Evolutionary conservation across 2,329 filamentous ascomycete genomes (phyloP).

Genomic region (Corynespora cassiicola): DNA sequence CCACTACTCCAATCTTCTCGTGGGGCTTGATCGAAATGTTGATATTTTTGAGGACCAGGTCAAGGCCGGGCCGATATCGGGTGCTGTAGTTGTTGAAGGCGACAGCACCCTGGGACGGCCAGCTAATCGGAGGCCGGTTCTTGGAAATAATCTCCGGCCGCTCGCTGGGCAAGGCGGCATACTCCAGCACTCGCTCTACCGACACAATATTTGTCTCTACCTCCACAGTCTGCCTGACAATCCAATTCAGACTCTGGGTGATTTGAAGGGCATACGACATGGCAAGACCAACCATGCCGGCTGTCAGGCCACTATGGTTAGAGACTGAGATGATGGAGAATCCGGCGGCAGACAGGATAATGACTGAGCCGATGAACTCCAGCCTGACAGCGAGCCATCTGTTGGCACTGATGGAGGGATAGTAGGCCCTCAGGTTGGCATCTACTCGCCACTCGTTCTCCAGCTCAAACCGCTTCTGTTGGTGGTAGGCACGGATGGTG

Average conservation of each 20-base stretch:
- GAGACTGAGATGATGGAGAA: conserved; percentile 83
- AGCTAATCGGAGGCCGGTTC: conserved; percentile 84
- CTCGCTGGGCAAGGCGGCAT: conserved; percentile 88
- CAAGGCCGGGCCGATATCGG: conserved; percentile 86
- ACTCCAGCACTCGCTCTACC: conserved; percentile 96
- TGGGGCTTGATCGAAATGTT: conserved; percentile 91
- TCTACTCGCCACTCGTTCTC: conserved; percentile 99
- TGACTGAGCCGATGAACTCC: conserved; percentile 92
- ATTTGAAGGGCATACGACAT: conserved; percentile 99
- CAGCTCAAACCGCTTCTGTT: conserved; percentile 83
- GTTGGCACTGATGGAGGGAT: conserved; percentile 88
- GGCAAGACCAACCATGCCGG: conserved; percentile 84
- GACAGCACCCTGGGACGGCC: conserved; percentile 88
- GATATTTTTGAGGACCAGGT: conserved; percentile 92
- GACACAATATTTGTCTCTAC: conserved; percentile 99
- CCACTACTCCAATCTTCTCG: conserved; percentile 98
- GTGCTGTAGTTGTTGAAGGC: conserved; percentile 94
- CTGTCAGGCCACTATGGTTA: conserved; percentile 66
- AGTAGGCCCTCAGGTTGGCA: conserved; percentile 91
- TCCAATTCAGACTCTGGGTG: conserved; percentile 97
- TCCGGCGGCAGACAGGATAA: conserved; percentile 86
- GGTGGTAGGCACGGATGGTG: conserved; percentile 93
- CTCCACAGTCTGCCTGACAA: conserved; percentile 96
- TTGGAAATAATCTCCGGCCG: conserved; percentile 92
- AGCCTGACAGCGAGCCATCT: conserved; percentile 94